Base-by-base conservation (phyloP, 2,329 filamentous ascomycete species). In the Xylariaceae sp. region DNA sequence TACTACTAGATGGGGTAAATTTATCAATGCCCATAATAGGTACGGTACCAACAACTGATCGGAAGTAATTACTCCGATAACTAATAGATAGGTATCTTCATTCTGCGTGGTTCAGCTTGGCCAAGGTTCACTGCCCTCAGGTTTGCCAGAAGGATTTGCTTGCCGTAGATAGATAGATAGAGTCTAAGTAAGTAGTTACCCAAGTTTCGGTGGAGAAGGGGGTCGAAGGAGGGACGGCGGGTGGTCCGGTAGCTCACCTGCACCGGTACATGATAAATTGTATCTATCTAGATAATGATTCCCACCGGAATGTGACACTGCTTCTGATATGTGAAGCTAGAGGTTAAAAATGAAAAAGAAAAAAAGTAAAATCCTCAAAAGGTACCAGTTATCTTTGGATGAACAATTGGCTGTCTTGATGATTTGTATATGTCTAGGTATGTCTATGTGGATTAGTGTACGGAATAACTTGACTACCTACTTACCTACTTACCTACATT, bases 251-350 rank as follows among this genome's bases (percentile, higher is more conserved):
- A 51, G 45, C 46, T 52, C 49, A 42, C 46, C 53, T 48, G 55
- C 42, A 41, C 46, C 43, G 49, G 53, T 53, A 29, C 47, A 2
- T 19, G 19, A 19, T 19, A 19, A 19, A 19, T 19, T 19, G 19
- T 19, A 19, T 19, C 19, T 19, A 19, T 19, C 19, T 19, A 19
- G 19, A 19, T 37, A 51, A 43, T 46, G 43, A 45, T 54, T 45
- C 50, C 45, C 42, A 41, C 51, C 55, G 51, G 43, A 56, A 55
- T 60, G 54, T 51, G 52, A 50, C 46, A 47, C 51, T 47, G 30
- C 31, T 50, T 9, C 32, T 54, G 41, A 43, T n/a, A 19, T 43
- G 11, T 8, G 6, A 34, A 6, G 32, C 8, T 34, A 26, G 2
- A 46, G 34, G 27, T 49, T 35, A 37, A 37, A 32, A 50, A 45